Evolutionary conservation across 2,329 filamentous ascomycete genomes (phyloP), one percentile per base, ranked within the genome.

Genomic region (Pseudovirgaria hyperparasitica): DNA sequence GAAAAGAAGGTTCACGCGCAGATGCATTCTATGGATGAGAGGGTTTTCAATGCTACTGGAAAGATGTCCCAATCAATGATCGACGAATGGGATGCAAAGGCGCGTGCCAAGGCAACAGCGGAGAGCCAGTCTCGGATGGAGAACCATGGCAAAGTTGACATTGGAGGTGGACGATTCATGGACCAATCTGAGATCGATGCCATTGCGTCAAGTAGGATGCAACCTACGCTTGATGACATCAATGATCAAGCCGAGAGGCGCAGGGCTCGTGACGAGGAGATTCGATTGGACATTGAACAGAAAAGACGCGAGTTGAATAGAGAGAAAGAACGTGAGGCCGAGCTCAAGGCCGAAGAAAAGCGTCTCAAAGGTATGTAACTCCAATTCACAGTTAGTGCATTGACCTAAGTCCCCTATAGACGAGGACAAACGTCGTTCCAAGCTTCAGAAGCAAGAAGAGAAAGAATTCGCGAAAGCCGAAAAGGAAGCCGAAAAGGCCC

Each of bases 221-320:
- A 87, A 48, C 86, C 86, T 4, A 73, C 90, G 0, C 52, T 94
- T 5, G 77, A 93, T 38, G 81, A 92, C 37, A 90, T 94, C 35
- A 75, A 76, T 28, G 75, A 81, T 27, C 81, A 76, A 45, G 81
- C 81, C 0, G 78, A 85, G 44, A 65, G 65, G 34, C 76, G 84
- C 46, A 65, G 71, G 20, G 80, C 77, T 25, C 67, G 75, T 32
- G 67, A 79, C 33, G 63, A 74, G 24, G 70, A 75, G 37, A 53
- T 70, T 8, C 65, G 68, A 22, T 48, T 73, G 11, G 77, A 84
- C 33, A 62, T 72, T 34, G 73, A 82, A 31, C 63, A 73, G 36
- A 67, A 69, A 40, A 67, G 76, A 45, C 66, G 74, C 28, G 64
- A 73, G 26, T 65, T 69, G 25, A 62, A 62, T 24, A 60, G 55